A percentile compares a stretch with the other conserved stretches of the same genome.
phyloP scores from a whole-genome alignment of 2,329 filamentous ascomycete genomes.

The Colletotrichum viniferum region DNA sequence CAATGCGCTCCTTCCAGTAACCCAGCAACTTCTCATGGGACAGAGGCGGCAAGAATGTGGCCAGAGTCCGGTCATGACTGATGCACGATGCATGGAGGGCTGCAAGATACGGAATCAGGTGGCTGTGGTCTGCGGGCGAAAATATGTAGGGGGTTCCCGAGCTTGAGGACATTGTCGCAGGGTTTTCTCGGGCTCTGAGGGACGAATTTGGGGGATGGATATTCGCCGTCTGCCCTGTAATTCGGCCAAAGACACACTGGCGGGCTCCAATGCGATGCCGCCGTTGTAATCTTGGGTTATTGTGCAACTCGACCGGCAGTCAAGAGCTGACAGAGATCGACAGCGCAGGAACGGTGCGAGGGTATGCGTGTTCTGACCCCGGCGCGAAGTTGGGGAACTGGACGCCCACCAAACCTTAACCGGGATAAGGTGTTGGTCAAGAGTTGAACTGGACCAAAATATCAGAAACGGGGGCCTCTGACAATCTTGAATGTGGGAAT shows the following conservation, averaged over 20 bases:
- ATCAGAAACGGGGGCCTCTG: not conserved
- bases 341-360: not conserved
- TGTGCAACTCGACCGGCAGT: not conserved
- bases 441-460: not conserved
- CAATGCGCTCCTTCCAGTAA: conserved; percentile 61
- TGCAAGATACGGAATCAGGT: conserved; percentile 61
- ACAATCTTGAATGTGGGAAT: not conserved
- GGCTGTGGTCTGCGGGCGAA: conserved; percentile 47
- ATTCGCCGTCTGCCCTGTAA: not conserved
- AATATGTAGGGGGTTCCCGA: conserved; percentile 38
- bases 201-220: not conserved
- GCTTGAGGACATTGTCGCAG: conserved; percentile 7
- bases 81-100: conserved; percentile 65
- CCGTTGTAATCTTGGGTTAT: not conserved
- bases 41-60: conserved; percentile 64
- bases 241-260: not conserved
- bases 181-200: not conserved
- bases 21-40: conserved; percentile 57
- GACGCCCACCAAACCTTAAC: not conserved
- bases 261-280: not conserved
- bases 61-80: conserved; percentile 58
- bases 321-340: not conserved
- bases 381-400: not conserved
- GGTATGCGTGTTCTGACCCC: not conserved
- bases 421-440: not conserved